These are phyloP conservation scores for Rhodotorula sp. DNA, from an alignment of 1,284 basidiomycete species.

Conservation along the genomic window DNA sequence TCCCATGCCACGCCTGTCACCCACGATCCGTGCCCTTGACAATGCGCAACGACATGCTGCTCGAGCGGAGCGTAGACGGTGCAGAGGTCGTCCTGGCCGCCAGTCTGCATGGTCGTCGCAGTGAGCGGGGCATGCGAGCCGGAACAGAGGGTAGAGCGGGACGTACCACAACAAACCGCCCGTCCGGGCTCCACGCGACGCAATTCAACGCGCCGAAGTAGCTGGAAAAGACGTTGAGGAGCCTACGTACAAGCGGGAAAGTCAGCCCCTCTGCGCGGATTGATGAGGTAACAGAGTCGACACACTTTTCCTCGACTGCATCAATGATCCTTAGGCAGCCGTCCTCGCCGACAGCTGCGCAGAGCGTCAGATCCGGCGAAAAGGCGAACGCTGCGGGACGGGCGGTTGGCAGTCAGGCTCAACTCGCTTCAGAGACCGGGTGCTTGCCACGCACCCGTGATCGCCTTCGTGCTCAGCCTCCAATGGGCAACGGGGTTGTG, in stretches of 20 bases:
- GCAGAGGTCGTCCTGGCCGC: constrained; percentile 91
- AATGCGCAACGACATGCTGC: constrained; percentile 87
- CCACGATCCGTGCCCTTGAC: constrained; percentile 95
- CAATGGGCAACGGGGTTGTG: constrained; percentile 75
- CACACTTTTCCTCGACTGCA: constrained; percentile 76
- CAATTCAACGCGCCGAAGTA: constrained; percentile 90
- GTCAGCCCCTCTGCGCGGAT: not conserved
- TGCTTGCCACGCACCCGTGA: constrained; percentile 67
- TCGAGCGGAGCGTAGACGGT: constrained; percentile 91
- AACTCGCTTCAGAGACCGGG: constrained; percentile 4
- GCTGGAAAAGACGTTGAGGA: constrained; percentile 84
- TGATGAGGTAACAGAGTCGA: constrained; percentile 26
- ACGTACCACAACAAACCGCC: constrained; percentile 80
- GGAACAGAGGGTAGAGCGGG: not conserved
- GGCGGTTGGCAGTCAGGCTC: too few species aligned
- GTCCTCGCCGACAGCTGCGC: constrained; percentile 84
- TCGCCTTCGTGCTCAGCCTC: constrained; percentile 58
- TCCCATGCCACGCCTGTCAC: constrained; percentile 89
- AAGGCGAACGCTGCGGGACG: constrained; percentile 72
- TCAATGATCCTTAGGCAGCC: constrained; percentile 85
- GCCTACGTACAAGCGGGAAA: constrained; percentile 54
- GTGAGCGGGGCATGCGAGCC: not conserved
- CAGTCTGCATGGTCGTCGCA: constrained; percentile 58
- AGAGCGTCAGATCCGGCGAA: constrained; percentile 82
- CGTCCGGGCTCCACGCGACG: constrained; percentile 92